A percentile compares a stretch with the other conserved stretches of the same genome.
Conservation (phyloP, 2,329 filamentous ascomycete species). For the Zymoseptoria pseudotritici region DNA sequence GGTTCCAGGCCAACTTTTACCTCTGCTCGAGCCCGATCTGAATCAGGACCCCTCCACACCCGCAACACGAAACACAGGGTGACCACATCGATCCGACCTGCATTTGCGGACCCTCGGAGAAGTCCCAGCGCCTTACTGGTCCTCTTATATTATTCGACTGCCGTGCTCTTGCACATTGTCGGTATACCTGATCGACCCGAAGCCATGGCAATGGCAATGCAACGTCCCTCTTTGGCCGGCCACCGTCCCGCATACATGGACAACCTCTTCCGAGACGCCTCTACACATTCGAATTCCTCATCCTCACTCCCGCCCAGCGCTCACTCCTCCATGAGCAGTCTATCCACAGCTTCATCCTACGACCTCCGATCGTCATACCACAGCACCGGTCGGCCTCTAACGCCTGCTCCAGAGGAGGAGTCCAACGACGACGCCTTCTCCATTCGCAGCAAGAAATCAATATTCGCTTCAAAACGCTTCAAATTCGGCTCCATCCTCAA, state of each 20-base stretch:
- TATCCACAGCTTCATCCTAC: conserved; percentile 18
- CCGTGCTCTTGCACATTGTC: neutral
- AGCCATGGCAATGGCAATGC: conserved; percentile 21
- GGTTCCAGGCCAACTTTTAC: neutral
- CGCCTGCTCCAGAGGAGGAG: conserved; percentile 22
- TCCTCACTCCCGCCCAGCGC: conserved; percentile 5
- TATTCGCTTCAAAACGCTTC: conserved; percentile 14
- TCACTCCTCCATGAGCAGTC: conserved; percentile 25
- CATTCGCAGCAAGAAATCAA: conserved; percentile 19
- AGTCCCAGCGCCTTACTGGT: neutral
- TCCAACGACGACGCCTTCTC: conserved; percentile 12
- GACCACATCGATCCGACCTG: neutral
- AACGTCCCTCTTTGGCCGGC: conserved; percentile 17
- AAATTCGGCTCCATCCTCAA: conserved; percentile 18
- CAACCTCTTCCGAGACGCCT: conserved; percentile 23
- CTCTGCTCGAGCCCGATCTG: neutral
- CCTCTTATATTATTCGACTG: neutral
- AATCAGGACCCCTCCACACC: neutral
- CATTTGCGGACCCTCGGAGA: neutral
- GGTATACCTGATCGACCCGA: neutral
- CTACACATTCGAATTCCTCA: conserved; percentile 3
- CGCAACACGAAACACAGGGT: neutral
- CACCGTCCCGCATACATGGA: conserved; percentile 26
- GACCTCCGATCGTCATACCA: conserved; percentile 16
- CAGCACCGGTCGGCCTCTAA: conserved; percentile 16